Evolutionary conservation across 441 rosid species (phyloP).

Genomic region (Brassica hybrid): DNA sequence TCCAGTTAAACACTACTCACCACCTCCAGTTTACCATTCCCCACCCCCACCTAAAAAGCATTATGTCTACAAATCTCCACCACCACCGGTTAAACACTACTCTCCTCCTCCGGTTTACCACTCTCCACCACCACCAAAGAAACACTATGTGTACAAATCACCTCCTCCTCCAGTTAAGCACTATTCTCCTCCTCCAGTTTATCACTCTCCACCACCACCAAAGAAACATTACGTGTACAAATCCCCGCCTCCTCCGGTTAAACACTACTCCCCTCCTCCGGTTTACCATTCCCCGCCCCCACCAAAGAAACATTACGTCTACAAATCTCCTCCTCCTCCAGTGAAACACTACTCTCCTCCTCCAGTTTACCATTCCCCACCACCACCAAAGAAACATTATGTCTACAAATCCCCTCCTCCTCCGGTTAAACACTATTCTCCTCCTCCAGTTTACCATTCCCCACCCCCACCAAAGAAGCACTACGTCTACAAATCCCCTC

Average conservation of each 20-base stretch:
- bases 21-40: slow-evolving; percentile 29
- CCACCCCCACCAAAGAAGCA: slow-evolving; percentile 28
- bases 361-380: slow-evolving; percentile 32
- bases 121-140: slow-evolving; percentile 27
- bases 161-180: slow-evolving; percentile 33
- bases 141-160: slow-evolving; percentile 19
- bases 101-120: slow-evolving; percentile 25
- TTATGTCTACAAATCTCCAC: slow-evolving; percentile 26
- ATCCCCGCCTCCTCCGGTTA: slow-evolving; percentile 33
- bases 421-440: slow-evolving; percentile 28
- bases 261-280: slow-evolving; percentile 17
- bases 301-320: slow-evolving; percentile 18
- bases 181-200: slow-evolving; percentile 29
- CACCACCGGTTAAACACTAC: slow-evolving; percentile 34
- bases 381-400: slow-evolving; percentile 29
- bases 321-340: slow-evolving; percentile 38
- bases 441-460: slow-evolving; percentile 29
- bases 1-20: slow-evolving; percentile 30
- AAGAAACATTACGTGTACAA: slow-evolving; percentile 21
- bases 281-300: slow-evolving; percentile 37
- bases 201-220: slow-evolving; percentile 33
- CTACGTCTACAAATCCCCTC: slow-evolving; percentile 30
- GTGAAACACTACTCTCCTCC: slow-evolving; percentile 31
- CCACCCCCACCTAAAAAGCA: background rate
- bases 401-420: slow-evolving; percentile 35